Evolutionary conservation across 805 yeast genomes (phyloP).

Genomic region (Barnettozyma siamensis): DNA sequence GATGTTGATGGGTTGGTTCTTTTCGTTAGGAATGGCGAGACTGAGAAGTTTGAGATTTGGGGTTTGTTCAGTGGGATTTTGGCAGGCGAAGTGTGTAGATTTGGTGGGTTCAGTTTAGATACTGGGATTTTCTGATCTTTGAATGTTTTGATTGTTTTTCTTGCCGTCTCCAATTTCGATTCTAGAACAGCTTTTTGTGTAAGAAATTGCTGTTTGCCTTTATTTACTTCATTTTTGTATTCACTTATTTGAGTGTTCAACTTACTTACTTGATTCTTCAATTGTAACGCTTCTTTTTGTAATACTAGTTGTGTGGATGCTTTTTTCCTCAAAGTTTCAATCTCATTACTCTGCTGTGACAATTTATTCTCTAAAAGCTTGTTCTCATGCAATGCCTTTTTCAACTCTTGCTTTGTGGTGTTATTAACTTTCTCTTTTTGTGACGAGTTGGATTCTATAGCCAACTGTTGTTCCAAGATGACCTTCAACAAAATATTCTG

Average conservation of each 20-base stretch:
- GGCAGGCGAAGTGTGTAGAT: slow-evolving; percentile 11
- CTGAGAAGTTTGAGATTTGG: slow-evolving; percentile 14
- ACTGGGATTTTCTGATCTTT: slow-evolving; percentile 12
- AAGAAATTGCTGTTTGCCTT: slow-evolving; percentile 27
- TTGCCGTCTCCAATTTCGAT: slow-evolving; percentile 30
- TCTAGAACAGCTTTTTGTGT: slow-evolving; percentile 30
- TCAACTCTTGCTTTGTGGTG: slow-evolving; percentile 17
- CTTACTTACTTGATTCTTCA: slow-evolving; percentile 31
- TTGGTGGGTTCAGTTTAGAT: slow-evolving; percentile 13
- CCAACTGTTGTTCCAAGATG: slow-evolving; percentile 16
- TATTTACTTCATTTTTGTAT: slow-evolving; percentile 27
- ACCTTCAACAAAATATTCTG: slow-evolving; percentile 16
- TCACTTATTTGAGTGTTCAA: slow-evolving; percentile 28
- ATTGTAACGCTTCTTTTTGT: slow-evolving; percentile 27
- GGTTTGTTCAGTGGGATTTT: slow-evolving; percentile 11
- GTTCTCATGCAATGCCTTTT: slow-evolving; percentile 19
- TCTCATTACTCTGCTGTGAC: slow-evolving; percentile 13
- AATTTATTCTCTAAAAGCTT: slow-evolving; percentile 19
- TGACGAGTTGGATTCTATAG: slow-evolving; percentile 9
- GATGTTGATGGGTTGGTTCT: slow-evolving; percentile 8
- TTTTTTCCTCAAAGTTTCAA: slow-evolving; percentile 24
- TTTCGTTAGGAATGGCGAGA: slow-evolving; percentile 20
- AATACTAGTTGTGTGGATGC: slow-evolving; percentile 9
- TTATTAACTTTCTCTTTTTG: slow-evolving; percentile 14
- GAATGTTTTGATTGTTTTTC: slow-evolving; percentile 25